These are phyloP conservation scores for Alternaria conjuncta DNA, from an alignment of 2,329 filamentous ascomycete genomes.

Conservation along the genomic window DNA sequence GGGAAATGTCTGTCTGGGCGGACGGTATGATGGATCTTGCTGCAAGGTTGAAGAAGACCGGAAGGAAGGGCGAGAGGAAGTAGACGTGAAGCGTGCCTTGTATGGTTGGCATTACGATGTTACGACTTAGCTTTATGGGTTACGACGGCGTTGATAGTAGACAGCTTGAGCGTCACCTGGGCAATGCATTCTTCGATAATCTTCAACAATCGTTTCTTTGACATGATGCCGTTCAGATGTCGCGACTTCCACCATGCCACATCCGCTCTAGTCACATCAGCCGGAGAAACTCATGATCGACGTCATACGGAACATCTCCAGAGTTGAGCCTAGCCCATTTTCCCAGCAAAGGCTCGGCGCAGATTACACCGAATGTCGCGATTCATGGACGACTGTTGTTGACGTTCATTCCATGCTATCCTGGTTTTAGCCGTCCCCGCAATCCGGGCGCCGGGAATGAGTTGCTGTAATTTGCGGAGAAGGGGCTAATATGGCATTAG, in stretches of 20 bases:
- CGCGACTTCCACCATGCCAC: neutral
- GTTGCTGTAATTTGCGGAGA: conserved; percentile 29
- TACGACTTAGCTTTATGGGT: conserved; percentile 16
- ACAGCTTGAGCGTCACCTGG: neutral
- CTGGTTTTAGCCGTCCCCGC: conserved; percentile 17
- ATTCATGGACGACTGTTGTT: neutral
- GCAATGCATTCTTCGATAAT: neutral
- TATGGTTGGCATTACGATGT: neutral
- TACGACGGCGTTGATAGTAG: conserved; percentile 17
- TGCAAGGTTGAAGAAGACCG: conserved; percentile 52
- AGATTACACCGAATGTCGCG: conserved; percentile 17
- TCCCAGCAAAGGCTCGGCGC: neutral
- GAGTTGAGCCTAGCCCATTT: neutral
- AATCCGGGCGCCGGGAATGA: conserved; percentile 19
- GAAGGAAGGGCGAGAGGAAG: conserved; percentile 51
- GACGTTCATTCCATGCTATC: neutral
- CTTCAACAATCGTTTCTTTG: neutral
- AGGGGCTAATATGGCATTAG: conserved; percentile 23
- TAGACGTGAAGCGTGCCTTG: neutral
- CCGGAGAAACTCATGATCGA: conserved; percentile 18
- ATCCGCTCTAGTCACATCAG: neutral
- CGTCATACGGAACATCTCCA: neutral
- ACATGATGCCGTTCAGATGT: neutral
- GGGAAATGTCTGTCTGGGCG: conserved; percentile 51
- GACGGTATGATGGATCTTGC: conserved; percentile 53